These are phyloP conservation scores for Actinidia arguta DNA, from an alignment of 179 eudicot genomes.

Conservation along the genomic window DNA sequence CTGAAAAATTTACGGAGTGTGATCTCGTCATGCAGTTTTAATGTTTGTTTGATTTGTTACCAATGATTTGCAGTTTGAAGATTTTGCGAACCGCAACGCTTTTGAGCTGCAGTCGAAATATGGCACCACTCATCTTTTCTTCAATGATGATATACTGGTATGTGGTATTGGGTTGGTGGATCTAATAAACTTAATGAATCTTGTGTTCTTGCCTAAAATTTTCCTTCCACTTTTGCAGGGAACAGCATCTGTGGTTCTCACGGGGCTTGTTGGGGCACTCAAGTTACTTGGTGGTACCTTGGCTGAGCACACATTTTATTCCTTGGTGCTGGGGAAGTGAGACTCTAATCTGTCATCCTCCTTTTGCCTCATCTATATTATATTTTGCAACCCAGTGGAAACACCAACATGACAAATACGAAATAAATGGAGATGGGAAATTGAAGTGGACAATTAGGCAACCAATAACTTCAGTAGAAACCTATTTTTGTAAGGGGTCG, in stretches of 20 bases:
- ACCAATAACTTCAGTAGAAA: background rate
- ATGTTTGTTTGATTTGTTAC: constrained; percentile 43
- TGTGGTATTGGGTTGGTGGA: background rate
- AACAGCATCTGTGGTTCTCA: constrained; percentile 92
- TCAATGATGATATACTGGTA: constrained; percentile 98
- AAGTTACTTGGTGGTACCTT: constrained; percentile 81
- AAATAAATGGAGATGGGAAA: background rate
- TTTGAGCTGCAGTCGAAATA: constrained; percentile 31
- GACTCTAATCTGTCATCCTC: constrained; percentile 9
- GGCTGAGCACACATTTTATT: constrained; percentile 89
- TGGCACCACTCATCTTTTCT: constrained; percentile 77
- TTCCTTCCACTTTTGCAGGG: constrained; percentile 59
- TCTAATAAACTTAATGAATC: background rate
- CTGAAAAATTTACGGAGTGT: background rate
- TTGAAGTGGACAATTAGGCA: background rate
- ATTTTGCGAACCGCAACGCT: constrained; percentile 37
- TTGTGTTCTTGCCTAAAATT: background rate
- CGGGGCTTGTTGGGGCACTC: constrained; percentile 85
- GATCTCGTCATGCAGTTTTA: background rate
- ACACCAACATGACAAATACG: too few relatives aligned
- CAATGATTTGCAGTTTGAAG: constrained; percentile 52
- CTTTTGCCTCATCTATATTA: background rate
- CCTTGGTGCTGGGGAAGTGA: constrained; percentile 97
- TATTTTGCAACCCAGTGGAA: background rate
- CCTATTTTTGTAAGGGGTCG: background rate